These are phyloP conservation scores for Pseudogymnoascus sp. DNA, from an alignment of 2,329 filamentous ascomycete genomes.

Conservation along the genomic window DNA sequence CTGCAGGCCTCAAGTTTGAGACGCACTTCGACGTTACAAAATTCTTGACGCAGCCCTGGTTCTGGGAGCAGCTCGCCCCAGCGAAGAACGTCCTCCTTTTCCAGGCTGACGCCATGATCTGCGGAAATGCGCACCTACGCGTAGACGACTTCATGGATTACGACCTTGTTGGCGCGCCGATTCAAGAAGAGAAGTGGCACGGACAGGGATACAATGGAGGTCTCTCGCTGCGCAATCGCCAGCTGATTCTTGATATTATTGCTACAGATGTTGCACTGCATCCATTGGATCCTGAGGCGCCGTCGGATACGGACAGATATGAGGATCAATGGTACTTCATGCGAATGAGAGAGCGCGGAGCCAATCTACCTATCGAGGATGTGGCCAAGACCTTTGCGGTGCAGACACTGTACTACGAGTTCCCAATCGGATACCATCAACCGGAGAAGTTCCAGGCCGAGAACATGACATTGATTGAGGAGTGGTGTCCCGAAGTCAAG, in stretches of 20 bases:
- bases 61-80: slow-evolving; percentile 28
- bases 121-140: slow-evolving; percentile 20
- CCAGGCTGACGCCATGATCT: slow-evolving; percentile 27
- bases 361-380: slow-evolving; percentile 19
- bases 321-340: slow-evolving; percentile 26
- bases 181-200: slow-evolving; percentile 18
- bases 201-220: slow-evolving; percentile 26
- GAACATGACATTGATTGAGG: slow-evolving; percentile 22
- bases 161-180: slow-evolving; percentile 31
- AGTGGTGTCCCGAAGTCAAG: slow-evolving; percentile 27
- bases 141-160: slow-evolving; percentile 27
- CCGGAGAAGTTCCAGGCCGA: slow-evolving; percentile 18
- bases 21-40: slow-evolving; percentile 30
- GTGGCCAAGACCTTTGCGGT: slow-evolving; percentile 18
- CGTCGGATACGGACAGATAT: slow-evolving; percentile 15
- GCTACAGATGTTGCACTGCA: slow-evolving; percentile 16
- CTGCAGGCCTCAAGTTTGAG: slow-evolving; percentile 25
- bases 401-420: slow-evolving; percentile 15
- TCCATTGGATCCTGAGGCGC: slow-evolving; percentile 19
- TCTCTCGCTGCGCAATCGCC: slow-evolving; percentile 28
- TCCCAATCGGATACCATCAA: slow-evolving; percentile 15
- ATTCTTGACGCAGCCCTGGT: slow-evolving; percentile 27
- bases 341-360: slow-evolving; percentile 21
- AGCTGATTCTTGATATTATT: slow-evolving; percentile 24
- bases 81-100: slow-evolving; percentile 28